phyloP scores from a whole-genome alignment of 2,329 filamentous ascomycete species.

The Talaromyces albobiverticillius region DNA sequence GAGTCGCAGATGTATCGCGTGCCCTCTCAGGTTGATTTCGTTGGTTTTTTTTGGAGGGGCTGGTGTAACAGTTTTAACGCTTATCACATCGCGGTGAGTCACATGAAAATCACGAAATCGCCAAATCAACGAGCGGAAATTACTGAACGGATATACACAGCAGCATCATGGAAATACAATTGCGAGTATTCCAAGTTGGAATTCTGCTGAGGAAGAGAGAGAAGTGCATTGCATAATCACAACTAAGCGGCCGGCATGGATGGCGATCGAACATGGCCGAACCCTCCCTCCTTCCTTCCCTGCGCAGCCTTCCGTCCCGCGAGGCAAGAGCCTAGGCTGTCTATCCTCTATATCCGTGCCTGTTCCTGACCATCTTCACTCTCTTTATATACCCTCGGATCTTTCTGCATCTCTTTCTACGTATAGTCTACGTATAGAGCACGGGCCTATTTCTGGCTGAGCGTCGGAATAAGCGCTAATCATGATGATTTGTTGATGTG shows the following conservation, averaged over 20 bases:
- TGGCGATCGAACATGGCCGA: conserved; percentile 9
- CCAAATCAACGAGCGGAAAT: not conserved
- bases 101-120: not conserved
- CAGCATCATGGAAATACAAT: not conserved
- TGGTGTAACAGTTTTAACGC: too few relatives aligned
- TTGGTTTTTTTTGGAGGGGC: not conserved
- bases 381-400: too few relatives aligned
- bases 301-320: not conserved
- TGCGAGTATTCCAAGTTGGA: not conserved
- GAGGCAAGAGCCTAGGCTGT: not conserved
- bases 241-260: conserved; percentile 2
- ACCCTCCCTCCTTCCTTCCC: not conserved
- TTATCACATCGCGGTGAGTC: too few relatives aligned
- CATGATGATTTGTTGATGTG: too few relatives aligned
- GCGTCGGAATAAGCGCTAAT: too few relatives aligned
- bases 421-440: too few relatives aligned
- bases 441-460: too few relatives aligned
- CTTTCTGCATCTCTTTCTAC: too few relatives aligned
- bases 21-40: not conserved
- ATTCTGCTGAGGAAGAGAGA: too few relatives aligned
- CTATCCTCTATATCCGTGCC: too few relatives aligned
- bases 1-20: not conserved
- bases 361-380: too few relatives aligned
- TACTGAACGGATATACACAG: not conserved
- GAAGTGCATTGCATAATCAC: too few relatives aligned